Evolutionary conservation across 202 grass and related monocot species (phyloP), one percentile per base, ranked within the genome.

Genomic region (Panicum hallii): DNA sequence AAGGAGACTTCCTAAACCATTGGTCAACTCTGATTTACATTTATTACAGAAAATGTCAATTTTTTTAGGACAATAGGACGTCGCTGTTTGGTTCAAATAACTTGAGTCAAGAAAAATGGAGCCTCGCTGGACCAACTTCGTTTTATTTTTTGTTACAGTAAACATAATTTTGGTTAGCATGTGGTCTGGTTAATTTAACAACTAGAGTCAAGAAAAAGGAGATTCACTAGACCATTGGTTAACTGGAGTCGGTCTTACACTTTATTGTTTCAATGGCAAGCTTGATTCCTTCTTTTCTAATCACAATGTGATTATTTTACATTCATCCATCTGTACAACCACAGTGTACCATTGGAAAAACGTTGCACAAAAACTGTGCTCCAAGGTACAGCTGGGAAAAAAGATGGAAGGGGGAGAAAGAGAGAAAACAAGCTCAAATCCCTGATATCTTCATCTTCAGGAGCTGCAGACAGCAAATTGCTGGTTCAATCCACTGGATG

Each of bases 401-500:
- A 84, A 70, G 72, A 77, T 71, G 63, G 63, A 72, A 76, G 58
- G 30, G n/a, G 5, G 40, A 77, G 1, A 42, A 65, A 57, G 55
- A 81, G 78, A 53, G 57, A 63, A 66, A 81, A 63, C 44, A 82
- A 72, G 64, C 47, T 63, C n/a, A 54, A 86, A 79, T 4, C 56
- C 65, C 14, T 43, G 12, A 76, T 58, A 38, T 70, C 70, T 55
- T 68, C 68, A 80, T 50, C 60, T 76, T 91, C 69, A 91, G 62
- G 63, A 82, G 50, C 83, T 83, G 67, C 71, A 87, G 11, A 94
- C 69, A 70, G 64, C 58, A 40, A 94, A 75, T 75, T 82, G 63
- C 41, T 89, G 70, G 78, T 77, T 46, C 46, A 55, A 16, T 76
- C 55, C 47, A 75, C 36, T 72, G 72, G 72, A 46, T 84, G 69